Evolutionary conservation across 2,329 filamentous ascomycete genomes (phyloP), one percentile per base, ranked within the genome.

Genomic region (Penicillium vulpinum): DNA sequence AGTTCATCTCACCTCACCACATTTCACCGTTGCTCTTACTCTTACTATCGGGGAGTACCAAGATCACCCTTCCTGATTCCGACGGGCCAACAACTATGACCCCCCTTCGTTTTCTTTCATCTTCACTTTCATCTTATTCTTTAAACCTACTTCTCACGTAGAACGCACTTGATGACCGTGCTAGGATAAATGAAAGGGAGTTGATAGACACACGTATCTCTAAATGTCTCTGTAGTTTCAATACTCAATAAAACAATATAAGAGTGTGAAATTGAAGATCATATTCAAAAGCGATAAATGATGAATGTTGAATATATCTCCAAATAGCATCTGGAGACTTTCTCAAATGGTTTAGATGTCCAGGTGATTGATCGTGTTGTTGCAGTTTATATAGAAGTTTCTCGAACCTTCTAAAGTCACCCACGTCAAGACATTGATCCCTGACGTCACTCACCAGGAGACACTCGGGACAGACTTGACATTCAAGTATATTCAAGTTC

Each of bases 371-470:
- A n/a, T n/a, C n/a, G n/a, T n/a, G n/a, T n/a, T n/a, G 28, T 52
- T 41, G 18, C 15, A 13, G 36, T 36, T n/a, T 46, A 31, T 11
- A 43, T 63, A 40, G 73, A 75, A 74, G 45, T 58, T 75, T 75
- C 73, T 65, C 59, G 73, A 75, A 75, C 53, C 59, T 75, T 75
- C 73, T 54, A 66, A 68, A 65, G 67, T 73, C 70, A 68, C 69
- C 70, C 44, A 46, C 44, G 44, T 46, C 44, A 46, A 46, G 29
- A 46, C 44, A n/a, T 46, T n/a, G 13, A 35, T n/a, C 18, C 11
- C 29, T 46, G 44, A 46, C 69, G 69, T 72, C 70, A 73, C 64
- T 61, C 61, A 64, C 58, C 56, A 60, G 49, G 58, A 61, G 47
- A 46, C 36, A 57, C 44, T n/a, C n/a, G n/a, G n/a, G n/a, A n/a